Base-by-base conservation (phyloP, 768 basidiomycete genomes). In the Clavaria fumosa region DNA sequence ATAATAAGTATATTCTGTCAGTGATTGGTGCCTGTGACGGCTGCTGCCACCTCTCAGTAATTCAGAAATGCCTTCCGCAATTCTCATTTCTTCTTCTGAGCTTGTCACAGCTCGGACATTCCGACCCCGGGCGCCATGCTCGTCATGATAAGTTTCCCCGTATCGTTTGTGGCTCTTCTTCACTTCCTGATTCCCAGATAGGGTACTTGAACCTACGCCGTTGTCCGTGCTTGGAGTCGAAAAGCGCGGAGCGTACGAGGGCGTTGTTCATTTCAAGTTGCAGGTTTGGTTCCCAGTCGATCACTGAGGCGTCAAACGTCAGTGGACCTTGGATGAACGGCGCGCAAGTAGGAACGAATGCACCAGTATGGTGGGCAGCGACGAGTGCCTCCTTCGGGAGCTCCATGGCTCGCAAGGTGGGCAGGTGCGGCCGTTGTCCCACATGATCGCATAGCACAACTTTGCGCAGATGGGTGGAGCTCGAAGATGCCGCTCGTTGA, bases 351-450 rank as follows among this genome's bases (percentile, higher is more conserved):
- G 10, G 11, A 17, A 22, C 34, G 23, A 24, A 24, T 58, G 24
- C 34, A 78, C 81, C 75, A 55, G 65, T 60, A 53, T 85, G 78
- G 4, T 82, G 79, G 10, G 69, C 74, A 4, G 59, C 61, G 3
- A 64, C 38, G 18, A 88, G 54, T 0, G 80, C 77, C 4, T 58
- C 50, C 52, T 73, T 72, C 1, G 66, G 61, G 28, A 58, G 56
- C 46, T 73, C 61, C 30, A 88, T 50, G 1, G 70, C 81, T 26
- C 84, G 59, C 5, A 47, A 50, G 14, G 82, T 55, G 0, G 84
- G 81, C 1, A 81, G 78, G 44, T 75, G 67, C 1, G 82, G 79
- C 18, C 73, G 45, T 84, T 73, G 44, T 82, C 64, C 72, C 74
- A 76, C 55, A 80, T 58, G 37, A 85, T 64, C 0, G 57, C 72